Evolutionary conservation across 2,329 filamentous ascomycete species (phyloP), one percentile per base, ranked within the genome.

Genomic region (Fusarium sp.): DNA sequence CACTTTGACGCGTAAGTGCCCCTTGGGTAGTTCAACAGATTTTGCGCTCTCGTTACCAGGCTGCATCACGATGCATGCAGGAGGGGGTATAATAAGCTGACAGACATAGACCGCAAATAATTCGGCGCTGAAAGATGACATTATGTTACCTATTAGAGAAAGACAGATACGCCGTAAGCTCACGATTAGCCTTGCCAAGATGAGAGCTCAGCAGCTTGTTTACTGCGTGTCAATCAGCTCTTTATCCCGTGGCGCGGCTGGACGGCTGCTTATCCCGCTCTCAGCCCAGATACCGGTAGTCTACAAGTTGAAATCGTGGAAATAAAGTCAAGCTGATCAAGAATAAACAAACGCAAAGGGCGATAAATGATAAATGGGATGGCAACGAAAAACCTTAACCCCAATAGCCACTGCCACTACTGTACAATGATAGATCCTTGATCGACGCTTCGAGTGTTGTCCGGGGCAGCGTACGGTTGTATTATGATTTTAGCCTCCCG

Each of bases 1-100:
- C 39, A 46, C 39, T 42, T 52, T 65, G 53, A 65, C 62, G 60
- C 62, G 62, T 65, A 65, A 65, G 62, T 65, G 60, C 33, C 28
- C 46, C n/a, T 49, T 20, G 28, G 40, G 40, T 45, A n/a, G 40
- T 34, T 43, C 44, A 36, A 42, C 40, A 42, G 40, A 42, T 22
- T 24, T n/a, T 15, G 34, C 34, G 34, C 34, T n/a, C 17, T 36
- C 17, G 36, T n/a, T 42, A 17, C 28, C 36, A 7, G 15, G 31
- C 31, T 39, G 43, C 49, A 55, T 33, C 49, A 24, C 24, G 18
- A 39, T 31, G 38, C 45, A 57, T 31, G 28, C 26, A 40, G 20
- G 22, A 42, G 20, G 36, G 49, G 10, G 28, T 11, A 31, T 31
- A 52, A 52, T 52, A 53, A 53, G 50, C 50, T 53, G 50, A 53